These are phyloP conservation scores for Naganishia albida DNA, from an alignment of 1,284 basidiomycete species.

Conservation along the genomic window DNA sequence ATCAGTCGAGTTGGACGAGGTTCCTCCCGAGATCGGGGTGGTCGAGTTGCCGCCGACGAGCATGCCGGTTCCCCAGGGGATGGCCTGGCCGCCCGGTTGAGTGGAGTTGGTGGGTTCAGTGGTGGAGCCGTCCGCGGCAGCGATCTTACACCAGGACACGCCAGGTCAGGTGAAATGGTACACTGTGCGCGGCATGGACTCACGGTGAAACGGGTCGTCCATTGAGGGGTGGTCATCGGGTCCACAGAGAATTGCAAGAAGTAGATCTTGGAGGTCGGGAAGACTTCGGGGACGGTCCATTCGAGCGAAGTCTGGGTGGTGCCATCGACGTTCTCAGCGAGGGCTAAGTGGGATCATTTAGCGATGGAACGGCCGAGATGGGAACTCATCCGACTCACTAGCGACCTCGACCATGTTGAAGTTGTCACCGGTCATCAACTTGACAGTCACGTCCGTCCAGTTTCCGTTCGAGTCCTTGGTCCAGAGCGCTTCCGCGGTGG, in stretches of 20 bases:
- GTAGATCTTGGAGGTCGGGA: conserved; percentile 54
- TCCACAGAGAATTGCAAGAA: conserved; percentile 52
- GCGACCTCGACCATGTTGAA: conserved; percentile 41
- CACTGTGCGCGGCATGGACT: conserved; percentile 27
- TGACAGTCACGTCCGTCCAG: conserved; percentile 52
- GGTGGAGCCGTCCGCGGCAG: conserved; percentile 45
- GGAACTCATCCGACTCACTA: conserved; percentile 36
- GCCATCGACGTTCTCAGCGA: conserved; percentile 17
- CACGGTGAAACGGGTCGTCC: conserved; percentile 54
- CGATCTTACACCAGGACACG: conserved; percentile 41
- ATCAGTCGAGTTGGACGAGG: conserved; percentile 23
- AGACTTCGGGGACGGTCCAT: conserved; percentile 46
- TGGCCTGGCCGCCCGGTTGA: conserved; percentile 40
- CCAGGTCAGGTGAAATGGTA: background rate
- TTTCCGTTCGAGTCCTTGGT: conserved; percentile 48
- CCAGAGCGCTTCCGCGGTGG: conserved; percentile 48
- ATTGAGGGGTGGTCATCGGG: conserved; percentile 41
- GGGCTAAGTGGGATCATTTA: conserved; percentile 35
- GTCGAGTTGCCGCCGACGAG: conserved; percentile 21
- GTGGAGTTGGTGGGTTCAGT: conserved; percentile 47
- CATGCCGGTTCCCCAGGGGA: conserved; percentile 44
- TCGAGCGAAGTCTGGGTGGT: conserved; percentile 2
- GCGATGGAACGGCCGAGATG: too few relatives aligned
- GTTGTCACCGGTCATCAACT: conserved; percentile 53
- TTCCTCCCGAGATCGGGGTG: background rate